Percentiles rank a stretch among this genome's conserved stretches.
These are phyloP conservation scores for Aspergillus mulundensis DNA, from an alignment of 495 filamentous ascomycete genomes.

Conservation along the genomic window DNA sequence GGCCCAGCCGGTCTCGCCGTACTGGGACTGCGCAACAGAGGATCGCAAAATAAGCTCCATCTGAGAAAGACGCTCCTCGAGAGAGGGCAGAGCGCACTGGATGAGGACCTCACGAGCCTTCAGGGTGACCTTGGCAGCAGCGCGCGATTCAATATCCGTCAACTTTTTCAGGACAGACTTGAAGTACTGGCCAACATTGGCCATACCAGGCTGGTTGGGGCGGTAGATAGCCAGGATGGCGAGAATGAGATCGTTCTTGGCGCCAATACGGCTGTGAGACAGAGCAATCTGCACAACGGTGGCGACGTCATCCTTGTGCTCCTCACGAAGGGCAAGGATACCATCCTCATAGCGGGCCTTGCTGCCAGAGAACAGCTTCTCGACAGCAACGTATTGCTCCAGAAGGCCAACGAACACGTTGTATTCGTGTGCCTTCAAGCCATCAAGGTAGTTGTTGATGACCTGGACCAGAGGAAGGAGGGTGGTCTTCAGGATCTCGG, in stretches of 20 bases:
- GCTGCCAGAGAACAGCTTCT: slow-evolving; percentile 80
- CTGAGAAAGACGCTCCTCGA: slow-evolving; percentile 89
- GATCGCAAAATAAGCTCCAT: slow-evolving; percentile 99
- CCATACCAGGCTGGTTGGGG: slow-evolving; percentile 86
- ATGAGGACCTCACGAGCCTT: slow-evolving; percentile 97
- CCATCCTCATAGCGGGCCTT: slow-evolving; percentile 90
- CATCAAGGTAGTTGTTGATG: slow-evolving; percentile 79
- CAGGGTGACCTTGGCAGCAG: slow-evolving; percentile 90
- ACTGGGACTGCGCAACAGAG: slow-evolving; percentile 92
- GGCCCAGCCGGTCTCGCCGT: slow-evolving; percentile 96
- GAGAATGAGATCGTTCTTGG: slow-evolving; percentile 92
- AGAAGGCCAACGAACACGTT: slow-evolving; percentile 73
- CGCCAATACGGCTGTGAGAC: slow-evolving; percentile 84
- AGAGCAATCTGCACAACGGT: slow-evolving; percentile 83
- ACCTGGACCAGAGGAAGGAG: slow-evolving; percentile 76
- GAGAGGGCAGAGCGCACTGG: slow-evolving; percentile 90
- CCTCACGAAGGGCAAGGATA: slow-evolving; percentile 87
- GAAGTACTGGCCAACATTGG: slow-evolving; percentile 86
- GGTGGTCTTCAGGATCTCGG: slow-evolving; percentile 65
- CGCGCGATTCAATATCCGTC: slow-evolving; percentile 84
- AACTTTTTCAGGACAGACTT: slow-evolving; percentile 76
- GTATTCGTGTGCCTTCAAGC: slow-evolving; percentile 88
- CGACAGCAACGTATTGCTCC: slow-evolving; percentile 74
- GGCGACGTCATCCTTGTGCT: slow-evolving; percentile 86
- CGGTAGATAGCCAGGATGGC: slow-evolving; percentile 92